phyloP scores from a whole-genome alignment of 108 stramenopile species.

The Ochromonas danica region DNA sequence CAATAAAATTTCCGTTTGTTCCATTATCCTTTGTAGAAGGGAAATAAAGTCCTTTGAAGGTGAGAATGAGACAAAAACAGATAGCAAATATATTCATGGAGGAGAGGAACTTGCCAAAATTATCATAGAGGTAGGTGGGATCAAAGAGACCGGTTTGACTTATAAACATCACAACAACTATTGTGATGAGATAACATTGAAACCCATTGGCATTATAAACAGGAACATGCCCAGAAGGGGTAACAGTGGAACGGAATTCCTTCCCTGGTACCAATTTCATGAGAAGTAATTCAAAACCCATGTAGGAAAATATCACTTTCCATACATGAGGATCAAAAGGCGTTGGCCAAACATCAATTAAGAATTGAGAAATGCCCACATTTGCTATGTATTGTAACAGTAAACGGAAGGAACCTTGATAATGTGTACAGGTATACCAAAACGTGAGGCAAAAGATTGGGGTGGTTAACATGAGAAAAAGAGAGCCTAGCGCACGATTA shows the following conservation, averaged over 20 bases:
- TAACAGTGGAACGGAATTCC: conserved; percentile 58
- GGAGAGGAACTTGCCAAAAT: conserved; percentile 65
- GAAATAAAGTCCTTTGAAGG: conserved; percentile 75
- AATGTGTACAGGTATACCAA: neutral
- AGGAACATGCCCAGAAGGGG: conserved; percentile 65
- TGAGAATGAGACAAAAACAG: conserved; percentile 74
- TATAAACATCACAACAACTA: conserved; percentile 40
- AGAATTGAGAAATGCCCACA: neutral
- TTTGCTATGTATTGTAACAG: neutral
- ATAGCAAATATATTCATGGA: conserved; percentile 87
- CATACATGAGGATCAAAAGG: conserved; percentile 60
- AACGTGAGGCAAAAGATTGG: conserved; percentile 26
- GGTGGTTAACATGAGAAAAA: conserved; percentile 19
- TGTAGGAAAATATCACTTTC: conserved; percentile 66
- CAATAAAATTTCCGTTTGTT: conserved; percentile 67
- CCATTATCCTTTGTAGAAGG: conserved; percentile 85
- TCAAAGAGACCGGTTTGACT: conserved; percentile 38
- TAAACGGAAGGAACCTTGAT: neutral
- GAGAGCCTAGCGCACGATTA: conserved; percentile 22
- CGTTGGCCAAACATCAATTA: conserved; percentile 37
- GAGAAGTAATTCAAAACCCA: conserved; percentile 70
- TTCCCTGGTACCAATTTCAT: conserved; percentile 76
- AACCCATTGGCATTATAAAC: conserved; percentile 73
- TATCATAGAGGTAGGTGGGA: conserved; percentile 67
- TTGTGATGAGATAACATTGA: conserved; percentile 61